phyloP scores from a whole-genome alignment of 1,139 yeast genomes.

The Protomyces arabidopsidicola region DNA sequence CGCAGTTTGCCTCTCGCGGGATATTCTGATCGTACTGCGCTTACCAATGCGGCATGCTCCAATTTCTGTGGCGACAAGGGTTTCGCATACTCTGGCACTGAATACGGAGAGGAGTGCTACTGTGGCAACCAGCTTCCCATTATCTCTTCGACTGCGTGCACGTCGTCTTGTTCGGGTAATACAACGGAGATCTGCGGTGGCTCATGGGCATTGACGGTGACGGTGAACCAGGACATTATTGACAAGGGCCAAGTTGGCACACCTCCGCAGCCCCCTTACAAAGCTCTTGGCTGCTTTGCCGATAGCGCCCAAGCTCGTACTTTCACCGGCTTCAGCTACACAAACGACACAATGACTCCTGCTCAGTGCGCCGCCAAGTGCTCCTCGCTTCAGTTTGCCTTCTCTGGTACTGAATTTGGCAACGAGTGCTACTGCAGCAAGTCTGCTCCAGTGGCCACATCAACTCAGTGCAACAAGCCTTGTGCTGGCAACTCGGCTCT shows the following conservation, averaged over 20 bases:
- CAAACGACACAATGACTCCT: constrained; percentile 14
- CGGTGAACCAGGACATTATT: not conserved
- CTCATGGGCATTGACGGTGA: not conserved
- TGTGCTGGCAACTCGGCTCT: constrained; percentile 33
- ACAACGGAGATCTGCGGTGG: constrained; percentile 12
- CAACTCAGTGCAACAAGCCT: constrained; percentile 8
- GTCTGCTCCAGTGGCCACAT: constrained; percentile 2
- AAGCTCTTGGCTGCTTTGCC: constrained; percentile 7
- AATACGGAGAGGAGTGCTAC: constrained; percentile 15
- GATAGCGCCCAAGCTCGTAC: constrained; percentile 5
- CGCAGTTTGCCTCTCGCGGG: constrained; percentile 14
- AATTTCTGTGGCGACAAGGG: constrained; percentile 8
- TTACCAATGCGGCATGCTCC: constrained; percentile 15
- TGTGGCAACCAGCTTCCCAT: not conserved
- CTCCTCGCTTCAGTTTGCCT: constrained; percentile 1
- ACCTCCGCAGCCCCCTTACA: not conserved
- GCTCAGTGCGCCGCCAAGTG: constrained; percentile 16
- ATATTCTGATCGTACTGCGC: not conserved
- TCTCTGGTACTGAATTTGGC: constrained; percentile 22
- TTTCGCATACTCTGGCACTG: constrained; percentile 1
- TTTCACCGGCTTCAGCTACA: constrained; percentile 16
- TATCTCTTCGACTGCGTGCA: not conserved
- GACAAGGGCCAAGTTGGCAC: not conserved
- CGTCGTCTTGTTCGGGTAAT: constrained; percentile 10
- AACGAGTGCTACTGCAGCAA: constrained; percentile 20